These are phyloP conservation scores for Lenwebbia sp. DNA, from an alignment of 345 rosid genomes.

Conservation along the genomic window DNA sequence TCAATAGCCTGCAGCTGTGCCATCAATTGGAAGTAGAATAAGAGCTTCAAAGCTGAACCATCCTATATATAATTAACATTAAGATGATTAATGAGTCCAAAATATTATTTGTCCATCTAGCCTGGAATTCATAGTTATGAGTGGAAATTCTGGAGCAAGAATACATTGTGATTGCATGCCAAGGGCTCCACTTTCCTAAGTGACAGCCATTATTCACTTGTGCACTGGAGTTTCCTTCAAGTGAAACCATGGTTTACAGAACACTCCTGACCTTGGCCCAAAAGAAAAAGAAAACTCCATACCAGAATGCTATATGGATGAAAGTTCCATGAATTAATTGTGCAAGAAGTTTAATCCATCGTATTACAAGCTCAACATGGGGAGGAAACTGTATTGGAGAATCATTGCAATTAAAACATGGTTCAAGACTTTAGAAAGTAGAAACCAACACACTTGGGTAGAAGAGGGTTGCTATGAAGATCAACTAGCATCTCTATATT, in stretches of 20 bases:
- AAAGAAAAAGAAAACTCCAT: not conserved
- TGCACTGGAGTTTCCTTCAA: not conserved
- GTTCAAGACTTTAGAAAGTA: not conserved
- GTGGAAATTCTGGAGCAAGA: not conserved
- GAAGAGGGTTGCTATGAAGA: not conserved
- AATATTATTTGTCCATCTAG: not conserved
- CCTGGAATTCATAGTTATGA: not conserved
- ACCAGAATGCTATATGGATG: not conserved
- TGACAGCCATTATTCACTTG: not conserved
- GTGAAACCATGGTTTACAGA: not conserved
- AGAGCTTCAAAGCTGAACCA: not conserved
- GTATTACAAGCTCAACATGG: not conserved
- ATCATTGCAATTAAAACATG: not conserved
- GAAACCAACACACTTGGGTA: not conserved
- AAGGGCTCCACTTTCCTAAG: not conserved
- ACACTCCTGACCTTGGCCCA: not conserved
- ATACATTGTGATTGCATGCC: not conserved
- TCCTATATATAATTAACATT: not conserved
- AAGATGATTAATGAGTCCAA: not conserved
- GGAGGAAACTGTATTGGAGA: not conserved
- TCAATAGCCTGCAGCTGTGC: constrained; percentile 32
- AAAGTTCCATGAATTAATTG: not conserved
- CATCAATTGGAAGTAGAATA: constrained; percentile 2
- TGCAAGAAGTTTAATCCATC: not conserved
- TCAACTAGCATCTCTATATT: not conserved